Percentiles rank a stretch among this genome's conserved stretches.
phyloP scores from a whole-genome alignment of 1,284 basidiomycete species.

The Trichosporon asahii region DNA sequence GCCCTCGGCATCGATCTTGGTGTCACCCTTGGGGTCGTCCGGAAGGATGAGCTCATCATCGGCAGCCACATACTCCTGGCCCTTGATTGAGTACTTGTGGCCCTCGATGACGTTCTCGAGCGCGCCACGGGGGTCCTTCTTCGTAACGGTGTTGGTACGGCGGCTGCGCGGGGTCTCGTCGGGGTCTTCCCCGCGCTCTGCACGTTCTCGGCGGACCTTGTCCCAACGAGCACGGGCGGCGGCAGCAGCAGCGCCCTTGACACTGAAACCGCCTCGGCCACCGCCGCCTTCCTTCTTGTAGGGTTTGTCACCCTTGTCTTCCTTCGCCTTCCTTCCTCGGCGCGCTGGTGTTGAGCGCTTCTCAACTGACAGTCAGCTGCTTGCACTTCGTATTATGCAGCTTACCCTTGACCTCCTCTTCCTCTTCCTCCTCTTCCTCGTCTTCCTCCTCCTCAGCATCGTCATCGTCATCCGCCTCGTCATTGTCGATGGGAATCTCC shows the following conservation, averaged over 20 bases:
- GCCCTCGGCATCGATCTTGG: conserved; percentile 83
- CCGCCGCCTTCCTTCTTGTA: conserved; percentile 42
- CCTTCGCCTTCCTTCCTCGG: conserved; percentile 15
- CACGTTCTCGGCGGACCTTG: conserved; percentile 42
- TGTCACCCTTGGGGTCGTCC: conserved; percentile 80
- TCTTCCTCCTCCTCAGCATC: conserved; percentile 20
- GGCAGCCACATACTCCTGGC: conserved; percentile 71
- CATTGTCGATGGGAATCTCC: conserved; percentile 25
- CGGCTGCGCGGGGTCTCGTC: conserved; percentile 25
- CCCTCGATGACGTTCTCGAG: conserved; percentile 31
- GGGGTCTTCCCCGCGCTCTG: conserved; percentile 43
- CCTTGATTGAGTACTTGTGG: conserved; percentile 57
- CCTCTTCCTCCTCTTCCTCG: conserved; percentile 22
- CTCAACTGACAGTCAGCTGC: conserved; percentile 11
- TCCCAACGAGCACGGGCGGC: conserved; percentile 49
- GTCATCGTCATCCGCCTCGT: conserved; percentile 23
- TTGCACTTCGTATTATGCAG: background rate
- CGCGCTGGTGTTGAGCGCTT: conserved; percentile 15
- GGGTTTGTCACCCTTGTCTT: conserved; percentile 22
- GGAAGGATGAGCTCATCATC: conserved; percentile 84
- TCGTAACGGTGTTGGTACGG: conserved; percentile 10
- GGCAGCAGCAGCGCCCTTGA: conserved; percentile 48
- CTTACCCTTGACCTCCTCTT: conserved; percentile 19
- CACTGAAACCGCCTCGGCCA: conserved; percentile 45
- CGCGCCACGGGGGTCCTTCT: conserved; percentile 27